phyloP scores from a whole-genome alignment of 768 basidiomycete genomes.

The Chalciporus sphaerocephalus region DNA sequence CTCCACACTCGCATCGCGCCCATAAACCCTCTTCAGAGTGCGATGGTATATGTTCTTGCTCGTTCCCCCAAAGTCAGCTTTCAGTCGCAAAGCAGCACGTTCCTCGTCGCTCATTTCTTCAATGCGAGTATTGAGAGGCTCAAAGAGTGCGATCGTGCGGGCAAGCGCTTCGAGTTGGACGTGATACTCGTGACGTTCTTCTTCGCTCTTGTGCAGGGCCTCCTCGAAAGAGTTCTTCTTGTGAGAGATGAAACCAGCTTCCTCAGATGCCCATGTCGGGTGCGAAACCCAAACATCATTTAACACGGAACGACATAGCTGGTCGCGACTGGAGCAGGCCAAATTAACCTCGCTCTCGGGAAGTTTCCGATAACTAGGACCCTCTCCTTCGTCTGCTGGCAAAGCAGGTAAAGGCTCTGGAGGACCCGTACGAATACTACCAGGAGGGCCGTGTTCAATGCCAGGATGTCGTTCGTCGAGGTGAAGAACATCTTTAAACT shows the following conservation, averaged over 20 bases:
- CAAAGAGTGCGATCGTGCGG: slow-evolving; percentile 86
- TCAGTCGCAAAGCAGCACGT: slow-evolving; percentile 72
- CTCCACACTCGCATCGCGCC: slow-evolving; percentile 69
- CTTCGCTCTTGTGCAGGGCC: slow-evolving; percentile 92
- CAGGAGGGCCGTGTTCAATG: slow-evolving; percentile 67
- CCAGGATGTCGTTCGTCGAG: slow-evolving; percentile 66
- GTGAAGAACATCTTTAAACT: slow-evolving; percentile 84
- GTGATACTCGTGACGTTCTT: slow-evolving; percentile 97
- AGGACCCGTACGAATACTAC: slow-evolving; percentile 70
- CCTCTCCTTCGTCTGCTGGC: slow-evolving; percentile 79
- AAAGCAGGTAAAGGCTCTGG: slow-evolving; percentile 75
- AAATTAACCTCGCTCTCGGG: slow-evolving; percentile 82
- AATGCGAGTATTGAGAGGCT: slow-evolving; percentile 81
- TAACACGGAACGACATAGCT: slow-evolving; percentile 90
- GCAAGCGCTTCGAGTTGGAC: slow-evolving; percentile 89
- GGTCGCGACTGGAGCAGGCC: slow-evolving; percentile 91
- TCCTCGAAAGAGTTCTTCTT: slow-evolving; percentile 98
- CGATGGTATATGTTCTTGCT: slow-evolving; percentile 87
- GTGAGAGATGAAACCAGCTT: slow-evolving; percentile 88
- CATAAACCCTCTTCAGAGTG: slow-evolving; percentile 92
- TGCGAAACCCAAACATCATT: slow-evolving; percentile 99
- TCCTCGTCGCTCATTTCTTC: slow-evolving; percentile 89
- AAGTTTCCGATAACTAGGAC: slow-evolving; percentile 89
- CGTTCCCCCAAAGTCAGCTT: slow-evolving; percentile 83
- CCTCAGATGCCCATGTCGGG: slow-evolving; percentile 97